Evolutionary conservation across 2,329 filamentous ascomycete species (phyloP).

Genomic region (Aureobasidium sp.): DNA sequence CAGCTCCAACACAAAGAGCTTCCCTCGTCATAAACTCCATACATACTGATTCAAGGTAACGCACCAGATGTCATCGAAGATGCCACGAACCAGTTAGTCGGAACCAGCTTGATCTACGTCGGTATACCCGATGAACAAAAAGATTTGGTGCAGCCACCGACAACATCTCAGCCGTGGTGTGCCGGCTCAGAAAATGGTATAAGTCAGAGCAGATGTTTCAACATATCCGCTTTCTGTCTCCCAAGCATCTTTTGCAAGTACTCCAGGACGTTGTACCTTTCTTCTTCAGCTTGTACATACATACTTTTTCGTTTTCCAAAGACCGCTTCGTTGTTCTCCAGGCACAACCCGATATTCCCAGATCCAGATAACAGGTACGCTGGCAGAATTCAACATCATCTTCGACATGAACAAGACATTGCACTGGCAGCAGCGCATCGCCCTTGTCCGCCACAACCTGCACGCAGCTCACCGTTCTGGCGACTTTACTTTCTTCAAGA

Average conservation of each 20-base stretch:
- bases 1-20: not conserved
- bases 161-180: not conserved
- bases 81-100: slow-evolving; percentile 8
- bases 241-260: not conserved
- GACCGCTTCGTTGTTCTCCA: too few relatives aligned
- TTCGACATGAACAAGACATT: slow-evolving; percentile 25
- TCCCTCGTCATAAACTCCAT: not conserved
- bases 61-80: not conserved
- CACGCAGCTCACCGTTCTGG: slow-evolving; percentile 35
- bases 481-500: slow-evolving; percentile 40
- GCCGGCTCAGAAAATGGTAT: not conserved
- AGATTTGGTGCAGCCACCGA: not conserved
- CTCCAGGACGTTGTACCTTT: not conserved
- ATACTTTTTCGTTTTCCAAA: not conserved
- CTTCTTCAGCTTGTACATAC: not conserved
- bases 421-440: slow-evolving; percentile 38
- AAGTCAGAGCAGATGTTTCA: not conserved
- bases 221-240: too few relatives aligned
- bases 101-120: not conserved
- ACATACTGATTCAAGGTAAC: not conserved
- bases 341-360: too few relatives aligned
- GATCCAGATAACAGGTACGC: not conserved
- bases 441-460: slow-evolving; percentile 36
- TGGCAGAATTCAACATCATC: slow-evolving; percentile 18
- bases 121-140: not conserved